Base-by-base conservation (phyloP, 225 moss, liverwort and hornwort species). In the Asterella californica region DNA sequence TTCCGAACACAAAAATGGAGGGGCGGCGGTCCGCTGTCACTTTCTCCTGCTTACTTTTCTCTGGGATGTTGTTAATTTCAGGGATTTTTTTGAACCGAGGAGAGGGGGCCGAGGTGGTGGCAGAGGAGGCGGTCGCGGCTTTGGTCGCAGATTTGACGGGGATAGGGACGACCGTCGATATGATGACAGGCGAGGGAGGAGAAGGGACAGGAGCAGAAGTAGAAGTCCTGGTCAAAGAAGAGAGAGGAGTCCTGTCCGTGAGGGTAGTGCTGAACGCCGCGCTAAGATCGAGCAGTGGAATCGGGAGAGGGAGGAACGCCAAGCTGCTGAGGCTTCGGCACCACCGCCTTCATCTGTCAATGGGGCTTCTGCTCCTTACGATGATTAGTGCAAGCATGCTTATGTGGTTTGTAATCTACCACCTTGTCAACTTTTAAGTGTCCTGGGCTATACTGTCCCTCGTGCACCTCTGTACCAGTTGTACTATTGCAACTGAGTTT, bases 281-380 rank as follows among this genome's bases (percentile, higher is more conserved):
- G 99, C 99, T 0, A 99, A 93, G 90, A 99, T 99, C 64, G 99
- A 99, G 83, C 93, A 91, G 69, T 99, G 99, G 99, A 99, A 99
- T 73, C 93, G 92, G 60, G 99, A 99, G 85, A 92, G 99, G 74
- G 99, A 99, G 82, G 95, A 93, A 76, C 91, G 95, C 61, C 89
- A 93, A 76, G 95, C 90, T 61, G 91, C 89, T 47, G 99, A 90
- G 63, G 75, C 75, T 69, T 87, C 64, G 49, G 60, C 77, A 66
- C 66, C 60, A 70, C 80, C 72, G 4, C 88, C 95, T 74, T 64
- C 82, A 69, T 88, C 62, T 76, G 90, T 91, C 34, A 84, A 94
- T 76, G 91, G 97, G 79, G 90, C 90, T 42, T 64, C 92, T 82
- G 91, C 89, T 76, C 79, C 93, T 49, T 91, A 90, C 87, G 90